phyloP scores from a whole-genome alignment of 306 rosid species.

The Comarum palustre region DNA sequence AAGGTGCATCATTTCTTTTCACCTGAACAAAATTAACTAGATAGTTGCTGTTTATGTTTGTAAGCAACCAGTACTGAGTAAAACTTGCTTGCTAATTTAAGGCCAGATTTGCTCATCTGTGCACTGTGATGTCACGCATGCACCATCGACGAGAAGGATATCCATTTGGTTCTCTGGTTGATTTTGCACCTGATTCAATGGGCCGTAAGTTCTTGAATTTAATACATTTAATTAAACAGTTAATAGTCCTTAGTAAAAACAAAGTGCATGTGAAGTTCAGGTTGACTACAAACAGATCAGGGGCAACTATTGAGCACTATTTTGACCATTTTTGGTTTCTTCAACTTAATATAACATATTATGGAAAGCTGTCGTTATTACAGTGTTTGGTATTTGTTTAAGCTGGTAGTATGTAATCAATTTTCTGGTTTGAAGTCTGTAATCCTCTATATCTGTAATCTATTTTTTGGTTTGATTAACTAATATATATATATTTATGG shows the following conservation, averaged over 20 bases:
- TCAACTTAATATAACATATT: neutral
- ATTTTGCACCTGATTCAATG: constrained; percentile 87
- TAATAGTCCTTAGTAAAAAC: neutral
- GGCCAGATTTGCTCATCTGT: constrained; percentile 99
- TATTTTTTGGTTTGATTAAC: neutral
- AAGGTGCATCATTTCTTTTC: neutral
- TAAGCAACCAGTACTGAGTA: constrained; percentile 15
- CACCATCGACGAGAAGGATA: constrained; percentile 97
- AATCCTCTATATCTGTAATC: neutral
- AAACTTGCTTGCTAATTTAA: constrained; percentile 42
- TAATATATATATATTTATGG: constrained; percentile 4
- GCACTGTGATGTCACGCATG: constrained; percentile 99
- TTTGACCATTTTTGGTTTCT: neutral
- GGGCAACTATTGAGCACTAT: neutral
- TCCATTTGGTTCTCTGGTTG: constrained; percentile 98
- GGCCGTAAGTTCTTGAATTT: constrained; percentile 74
- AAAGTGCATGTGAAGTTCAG: neutral
- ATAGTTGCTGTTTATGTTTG: constrained; percentile 5
- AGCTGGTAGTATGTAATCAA: neutral
- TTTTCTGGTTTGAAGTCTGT: neutral
- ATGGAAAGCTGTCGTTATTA: neutral
- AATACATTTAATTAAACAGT: neutral
- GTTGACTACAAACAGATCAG: neutral
- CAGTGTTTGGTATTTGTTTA: neutral
- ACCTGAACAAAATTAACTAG: constrained; percentile 4